Evolutionary conservation across 768 basidiomycete genomes (phyloP).

Genomic region (Kwoniella sp.): DNA sequence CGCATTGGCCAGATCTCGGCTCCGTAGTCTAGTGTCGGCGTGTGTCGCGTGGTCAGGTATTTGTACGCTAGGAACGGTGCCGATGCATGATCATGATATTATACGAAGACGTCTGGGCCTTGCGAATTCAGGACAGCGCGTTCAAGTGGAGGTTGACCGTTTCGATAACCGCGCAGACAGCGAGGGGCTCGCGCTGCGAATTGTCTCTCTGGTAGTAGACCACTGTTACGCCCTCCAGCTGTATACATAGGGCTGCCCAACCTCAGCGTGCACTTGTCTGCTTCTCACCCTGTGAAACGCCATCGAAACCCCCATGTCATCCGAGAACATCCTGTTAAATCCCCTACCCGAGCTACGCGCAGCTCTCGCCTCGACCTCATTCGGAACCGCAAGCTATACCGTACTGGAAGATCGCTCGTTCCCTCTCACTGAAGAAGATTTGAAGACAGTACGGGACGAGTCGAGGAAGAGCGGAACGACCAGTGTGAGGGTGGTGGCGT

Average conservation of each 20-base stretch:
- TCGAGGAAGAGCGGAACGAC: slow-evolving; percentile 8
- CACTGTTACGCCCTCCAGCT: no score
- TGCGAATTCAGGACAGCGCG: not conserved
- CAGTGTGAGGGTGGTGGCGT: slow-evolving; percentile 11
- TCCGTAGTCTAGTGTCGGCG: not conserved
- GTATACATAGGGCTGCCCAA: no score
- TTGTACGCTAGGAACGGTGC: not conserved
- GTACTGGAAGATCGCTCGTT: slow-evolving; percentile 1
- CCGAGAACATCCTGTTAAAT: slow-evolving; percentile 10
- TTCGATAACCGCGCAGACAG: not conserved
- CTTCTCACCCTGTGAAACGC: no score
- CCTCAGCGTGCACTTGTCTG: no score
- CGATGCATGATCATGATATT: not conserved
- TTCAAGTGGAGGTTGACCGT: not conserved
- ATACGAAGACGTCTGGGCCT: not conserved
- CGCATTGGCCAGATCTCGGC: slow-evolving; percentile 21
- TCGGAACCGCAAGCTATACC: slow-evolving; percentile 1
- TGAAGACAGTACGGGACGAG: slow-evolving; percentile 1
- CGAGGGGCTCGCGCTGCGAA: not conserved
- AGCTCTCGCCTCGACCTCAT: slow-evolving; percentile 3
- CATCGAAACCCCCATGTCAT: not conserved
- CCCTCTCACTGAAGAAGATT: not conserved
- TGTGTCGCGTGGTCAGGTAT: not conserved
- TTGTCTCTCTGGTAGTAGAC: no score
- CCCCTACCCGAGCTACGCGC: slow-evolving; percentile 10